Conservation (phyloP, 2,329 filamentous ascomycete species). For the Pseudocercospora fijiensis region DNA sequence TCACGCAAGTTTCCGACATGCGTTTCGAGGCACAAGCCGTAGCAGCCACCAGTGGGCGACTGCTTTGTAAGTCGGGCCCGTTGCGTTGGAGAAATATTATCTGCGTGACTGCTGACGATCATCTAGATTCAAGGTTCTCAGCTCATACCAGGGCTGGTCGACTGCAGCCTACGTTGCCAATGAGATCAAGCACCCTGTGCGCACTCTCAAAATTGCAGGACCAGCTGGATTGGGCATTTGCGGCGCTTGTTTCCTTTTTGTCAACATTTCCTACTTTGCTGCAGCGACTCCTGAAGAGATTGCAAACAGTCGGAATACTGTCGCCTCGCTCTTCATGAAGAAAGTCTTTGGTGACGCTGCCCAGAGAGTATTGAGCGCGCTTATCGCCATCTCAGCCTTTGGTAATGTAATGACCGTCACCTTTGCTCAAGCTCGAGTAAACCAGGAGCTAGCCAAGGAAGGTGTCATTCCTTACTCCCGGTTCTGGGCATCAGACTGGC, state of each 20-base stretch:
- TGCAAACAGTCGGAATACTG: slow-evolving; percentile 53
- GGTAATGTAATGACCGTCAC: slow-evolving; percentile 59
- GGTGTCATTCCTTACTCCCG: slow-evolving; percentile 59
- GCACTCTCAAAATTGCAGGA: slow-evolving; percentile 34
- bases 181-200: slow-evolving; percentile 50
- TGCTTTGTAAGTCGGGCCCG: slow-evolving; percentile 44
- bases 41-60: slow-evolving; percentile 54
- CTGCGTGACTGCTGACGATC: background rate
- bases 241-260: slow-evolving; percentile 55
- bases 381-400: slow-evolving; percentile 58
- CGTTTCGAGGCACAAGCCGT: slow-evolving; percentile 51
- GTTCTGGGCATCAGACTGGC: slow-evolving; percentile 63
- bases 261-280: slow-evolving; percentile 61
- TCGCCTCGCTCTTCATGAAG: slow-evolving; percentile 59
- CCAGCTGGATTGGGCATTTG: slow-evolving; percentile 52
- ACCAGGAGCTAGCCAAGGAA: slow-evolving; percentile 61
- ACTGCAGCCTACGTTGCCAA: slow-evolving; percentile 64
- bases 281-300: slow-evolving; percentile 48
- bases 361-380: slow-evolving; percentile 55
- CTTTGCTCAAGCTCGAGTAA: slow-evolving; percentile 56
- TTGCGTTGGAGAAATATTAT: background rate
- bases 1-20: slow-evolving; percentile 54
- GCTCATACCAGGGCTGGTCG: slow-evolving; percentile 34
- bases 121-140: slow-evolving; percentile 49
- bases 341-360: slow-evolving; percentile 56